Base-by-base conservation (phyloP, 108 stramenopile species). In the Aureococcus anophagefferens region DNA sequence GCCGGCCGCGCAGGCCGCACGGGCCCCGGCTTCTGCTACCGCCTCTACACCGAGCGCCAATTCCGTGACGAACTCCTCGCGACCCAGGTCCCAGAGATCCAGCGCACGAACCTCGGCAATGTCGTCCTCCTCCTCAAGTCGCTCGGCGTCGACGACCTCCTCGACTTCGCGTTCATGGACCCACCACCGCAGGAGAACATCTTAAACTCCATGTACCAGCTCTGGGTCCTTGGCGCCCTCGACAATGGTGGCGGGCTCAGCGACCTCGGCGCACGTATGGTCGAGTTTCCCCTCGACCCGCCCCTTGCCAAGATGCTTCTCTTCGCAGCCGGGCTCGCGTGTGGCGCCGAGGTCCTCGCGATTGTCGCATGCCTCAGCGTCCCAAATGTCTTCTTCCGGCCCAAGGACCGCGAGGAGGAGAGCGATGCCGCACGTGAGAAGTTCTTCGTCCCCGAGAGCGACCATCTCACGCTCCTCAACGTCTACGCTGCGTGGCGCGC, bases 371-470 rank as follows among this genome's bases (percentile, higher is more conserved):
- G 96, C 95, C 82, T 99, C 65, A 90, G 89, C 66, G 94, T 97
- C n/a, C 96, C 96, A 4, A 87, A 87, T 71, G 93, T 95, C 14
- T 97, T 97, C 85, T 97, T 94, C 75, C 84, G 96, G 63, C 96
- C 94, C 28, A 90, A 93, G 78, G 98, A 95, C 62, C 87, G 98
- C 33, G 98, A 93, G 76, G 96, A 97, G 74, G 98, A 99, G 83
- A 89, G 88, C n/a, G 98, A 99, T 85, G 91, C 94, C 15, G 92
- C 93, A 9, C 88, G 96, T 32, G 98, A 99, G 79, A 96, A 96
- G 80, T 97, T 99, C 76, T 96, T 96, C 81, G 96, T 99, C n/a
- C 98, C 98, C 0, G 98, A 99, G 79, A 89, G 87, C 33, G 98
- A 99, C 81, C 98, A 99, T 74, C 77, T 99, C 65, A 99, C 98